Base-by-base conservation (phyloP, 2,329 filamentous ascomycete genomes). In the Aphanocladium album region DNA sequence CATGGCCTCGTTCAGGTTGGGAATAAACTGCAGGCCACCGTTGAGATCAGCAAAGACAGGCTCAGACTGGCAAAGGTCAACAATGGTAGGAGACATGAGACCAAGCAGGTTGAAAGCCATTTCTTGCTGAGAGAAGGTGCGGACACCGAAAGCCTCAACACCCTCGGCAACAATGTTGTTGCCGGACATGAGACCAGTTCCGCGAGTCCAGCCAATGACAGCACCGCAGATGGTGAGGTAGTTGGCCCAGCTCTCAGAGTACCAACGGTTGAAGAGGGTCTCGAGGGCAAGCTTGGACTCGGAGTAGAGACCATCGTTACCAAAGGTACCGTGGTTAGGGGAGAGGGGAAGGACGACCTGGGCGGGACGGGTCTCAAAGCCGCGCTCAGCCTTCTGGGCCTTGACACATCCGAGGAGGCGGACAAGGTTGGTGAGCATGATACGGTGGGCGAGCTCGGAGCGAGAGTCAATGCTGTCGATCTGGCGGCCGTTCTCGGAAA, bases 81-180 rank as follows among this genome's bases (percentile, higher is more conserved):
- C 93, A 69, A 99, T 90, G 30, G 88, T 84, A 41, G 95, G 93
- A 1, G 93, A 90, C 95, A 99, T 96, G 57, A 99, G 85, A 67
- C 95, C 93, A 49, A 99, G 85, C 66, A 99, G 78, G 78, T 99
- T 99, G 83, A 99, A 99, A 17, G 95, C 95, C 95, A 99, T 99
- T 77, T 99, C 95, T 74, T 96, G 92, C 78, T 98, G 95, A 11
- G 93, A 98, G 82, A 99, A 99, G 4, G 95, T 99, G 69, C 95
- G 92, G 27, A 98, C 95, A 69, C 95, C 95, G 67, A 96, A 95
- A 69, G 90, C 91, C 80, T 99, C 95, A 60, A 99, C 91, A 62
- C 93, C 95, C 74, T 98, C 93, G 39, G 95, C 95, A 66, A 98
- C 93, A 68, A 98, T 87, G 76, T 99, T 98, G 83, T 98, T 98